These are phyloP conservation scores for Udeniomyces megalosporus DNA, from an alignment of 768 basidiomycete species.

Conservation along the genomic window DNA sequence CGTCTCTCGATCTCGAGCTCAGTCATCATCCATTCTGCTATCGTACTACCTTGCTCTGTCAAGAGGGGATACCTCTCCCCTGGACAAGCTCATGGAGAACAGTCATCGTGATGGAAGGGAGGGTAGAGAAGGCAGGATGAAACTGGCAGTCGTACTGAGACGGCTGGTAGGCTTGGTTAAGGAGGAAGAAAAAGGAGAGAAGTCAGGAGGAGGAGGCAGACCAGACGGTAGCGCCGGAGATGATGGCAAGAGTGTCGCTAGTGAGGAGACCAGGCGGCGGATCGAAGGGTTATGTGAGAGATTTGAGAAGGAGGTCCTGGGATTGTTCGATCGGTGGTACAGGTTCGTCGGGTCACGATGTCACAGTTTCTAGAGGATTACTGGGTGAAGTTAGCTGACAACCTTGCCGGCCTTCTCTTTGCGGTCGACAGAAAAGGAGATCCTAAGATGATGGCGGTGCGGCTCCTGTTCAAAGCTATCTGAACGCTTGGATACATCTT, in stretches of 20 bases:
- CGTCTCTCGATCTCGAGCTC: constrained; percentile 7
- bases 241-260: not conserved
- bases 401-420: not conserved
- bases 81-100: constrained; percentile 11
- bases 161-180: constrained; percentile 74
- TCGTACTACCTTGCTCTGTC: constrained; percentile 13
- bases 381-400: no score
- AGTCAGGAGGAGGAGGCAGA: not conserved
- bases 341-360: no score
- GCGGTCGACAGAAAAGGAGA: constrained; percentile 49
- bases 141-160: constrained; percentile 73
- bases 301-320: constrained; percentile 96
- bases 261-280: constrained; percentile 57
- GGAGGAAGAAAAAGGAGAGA: constrained; percentile 50
- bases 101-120: constrained; percentile 25
- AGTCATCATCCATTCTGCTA: constrained; percentile 5
- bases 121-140: constrained; percentile 69
- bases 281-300: constrained; percentile 97
- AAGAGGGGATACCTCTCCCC: constrained; percentile 1
- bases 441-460: constrained; percentile 97
- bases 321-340: constrained; percentile 88
- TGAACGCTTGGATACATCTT: no score
- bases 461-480: no score
- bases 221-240: not conserved
- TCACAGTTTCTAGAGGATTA: no score